Percentiles rank a stretch among this genome's conserved stretches.
These are phyloP conservation scores for Phytophthora tentaculata DNA, from an alignment of 352 stramenopile species.

Conservation along the genomic window DNA sequence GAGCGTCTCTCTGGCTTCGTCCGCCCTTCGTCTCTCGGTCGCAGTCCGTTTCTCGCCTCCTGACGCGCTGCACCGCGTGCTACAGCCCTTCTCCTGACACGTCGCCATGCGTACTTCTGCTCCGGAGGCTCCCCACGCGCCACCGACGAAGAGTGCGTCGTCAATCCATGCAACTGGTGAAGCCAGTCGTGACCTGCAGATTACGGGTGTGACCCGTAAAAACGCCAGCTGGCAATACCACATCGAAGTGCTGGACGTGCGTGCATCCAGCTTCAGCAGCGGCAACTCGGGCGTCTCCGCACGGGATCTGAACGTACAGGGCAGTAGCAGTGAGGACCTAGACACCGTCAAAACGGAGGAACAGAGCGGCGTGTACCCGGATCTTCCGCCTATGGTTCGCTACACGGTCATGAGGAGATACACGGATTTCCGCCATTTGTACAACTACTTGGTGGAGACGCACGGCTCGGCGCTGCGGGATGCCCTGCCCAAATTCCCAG, in stretches of 20 bases:
- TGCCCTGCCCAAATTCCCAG: slow-evolving; percentile 66
- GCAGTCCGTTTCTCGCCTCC: neutral
- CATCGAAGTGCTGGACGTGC: slow-evolving; percentile 80
- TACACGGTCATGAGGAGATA: slow-evolving; percentile 84
- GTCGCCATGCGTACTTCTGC: slow-evolving; percentile 12
- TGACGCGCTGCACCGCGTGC: neutral
- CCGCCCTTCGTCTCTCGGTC: slow-evolving; percentile 16
- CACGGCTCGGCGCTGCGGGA: slow-evolving; percentile 51
- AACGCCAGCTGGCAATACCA: slow-evolving; percentile 79
- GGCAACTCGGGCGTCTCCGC: slow-evolving; percentile 11
- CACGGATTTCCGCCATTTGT: slow-evolving; percentile 78
- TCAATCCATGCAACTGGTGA: slow-evolving; percentile 25
- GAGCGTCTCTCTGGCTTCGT: neutral
- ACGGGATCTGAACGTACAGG: slow-evolving; percentile 3
- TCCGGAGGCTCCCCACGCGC: slow-evolving; percentile 12
- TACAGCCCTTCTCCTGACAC: slow-evolving; percentile 3
- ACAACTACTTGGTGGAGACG: slow-evolving; percentile 62
- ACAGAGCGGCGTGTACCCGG: slow-evolving; percentile 34
- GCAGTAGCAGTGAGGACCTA: neutral
- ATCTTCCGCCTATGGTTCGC: slow-evolving; percentile 71
- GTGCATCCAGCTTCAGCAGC: slow-evolving; percentile 35
- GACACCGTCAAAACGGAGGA: slow-evolving; percentile 10
- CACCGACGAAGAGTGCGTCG: slow-evolving; percentile 27
- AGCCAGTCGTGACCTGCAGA: slow-evolving; percentile 66
- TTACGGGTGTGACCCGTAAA: slow-evolving; percentile 75